These are phyloP conservation scores for Barnettozyma siamensis DNA, from an alignment of 805 yeast species.

Conservation along the genomic window DNA sequence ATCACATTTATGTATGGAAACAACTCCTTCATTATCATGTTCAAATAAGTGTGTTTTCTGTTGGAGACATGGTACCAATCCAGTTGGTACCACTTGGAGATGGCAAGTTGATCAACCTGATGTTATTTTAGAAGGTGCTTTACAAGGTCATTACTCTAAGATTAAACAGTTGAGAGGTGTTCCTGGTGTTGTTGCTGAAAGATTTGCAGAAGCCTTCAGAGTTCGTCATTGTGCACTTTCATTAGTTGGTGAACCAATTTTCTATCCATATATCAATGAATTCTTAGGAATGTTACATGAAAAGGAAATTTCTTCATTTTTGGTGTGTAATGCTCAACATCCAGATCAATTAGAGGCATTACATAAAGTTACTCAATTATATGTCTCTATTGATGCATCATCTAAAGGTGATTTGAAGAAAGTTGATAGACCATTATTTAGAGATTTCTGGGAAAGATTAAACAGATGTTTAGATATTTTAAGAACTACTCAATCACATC, in stretches of 20 bases:
- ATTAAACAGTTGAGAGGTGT: slow-evolving; percentile 94
- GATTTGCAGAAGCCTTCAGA: slow-evolving; percentile 86
- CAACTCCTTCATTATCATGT: slow-evolving; percentile 90
- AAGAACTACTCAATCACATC: slow-evolving; percentile 66
- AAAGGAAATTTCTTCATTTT: slow-evolving; percentile 73
- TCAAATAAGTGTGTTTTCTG: slow-evolving; percentile 94
- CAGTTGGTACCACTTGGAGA: slow-evolving; percentile 93
- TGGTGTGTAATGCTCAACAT: slow-evolving; percentile 95
- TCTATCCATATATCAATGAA: slow-evolving; percentile 85
- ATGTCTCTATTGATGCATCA: slow-evolving; percentile 93
- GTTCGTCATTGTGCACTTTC: slow-evolving; percentile 91
- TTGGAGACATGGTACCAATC: slow-evolving; percentile 97
- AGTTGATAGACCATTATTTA: slow-evolving; percentile 82
- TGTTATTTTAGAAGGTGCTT: slow-evolving; percentile 74
- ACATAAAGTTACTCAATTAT: slow-evolving; percentile 79
- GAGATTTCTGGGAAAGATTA: slow-evolving; percentile 91
- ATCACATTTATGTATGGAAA: slow-evolving; percentile 91
- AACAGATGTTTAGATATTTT: slow-evolving; percentile 75
- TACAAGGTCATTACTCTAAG: slow-evolving; percentile 83
- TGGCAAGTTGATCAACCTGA: slow-evolving; percentile 95
- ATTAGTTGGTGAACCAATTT: slow-evolving; percentile 91
- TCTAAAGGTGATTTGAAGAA: slow-evolving; percentile 71
- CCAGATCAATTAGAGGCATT: slow-evolving; percentile 73
- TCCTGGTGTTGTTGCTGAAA: slow-evolving; percentile 85
- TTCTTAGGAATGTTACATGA: slow-evolving; percentile 78